A percentile compares a stretch with the other conserved stretches of the same genome.
Conservation (phyloP, 306 rosid genomes). For the Pterocarpus macrocarpus region DNA sequence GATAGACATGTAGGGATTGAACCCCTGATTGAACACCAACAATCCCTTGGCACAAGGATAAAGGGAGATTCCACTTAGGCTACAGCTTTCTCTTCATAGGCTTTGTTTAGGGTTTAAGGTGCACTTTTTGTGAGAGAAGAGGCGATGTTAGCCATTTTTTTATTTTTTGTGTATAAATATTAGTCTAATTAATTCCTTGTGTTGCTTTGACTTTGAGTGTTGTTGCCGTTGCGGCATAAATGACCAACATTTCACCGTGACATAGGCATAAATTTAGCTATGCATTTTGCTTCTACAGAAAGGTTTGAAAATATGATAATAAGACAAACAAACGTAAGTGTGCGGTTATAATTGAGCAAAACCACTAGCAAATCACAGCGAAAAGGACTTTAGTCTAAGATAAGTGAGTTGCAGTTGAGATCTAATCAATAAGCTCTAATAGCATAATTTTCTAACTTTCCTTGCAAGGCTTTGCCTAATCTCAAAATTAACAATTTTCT, state of each 20-base stretch:
- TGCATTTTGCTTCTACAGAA: not conserved
- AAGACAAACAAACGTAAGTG: not conserved
- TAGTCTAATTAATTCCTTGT: not conserved
- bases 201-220: not conserved
- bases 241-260: not conserved
- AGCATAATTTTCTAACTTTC: slow-evolving; percentile 48
- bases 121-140: not conserved
- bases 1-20: too few relatives aligned
- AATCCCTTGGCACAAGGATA: too few relatives aligned
- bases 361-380: not conserved
- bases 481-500: slow-evolving; percentile 23
- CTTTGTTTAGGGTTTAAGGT: not conserved
- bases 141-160: not conserved
- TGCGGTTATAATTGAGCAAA: not conserved
- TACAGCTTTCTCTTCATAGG: too few relatives aligned
- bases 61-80: too few relatives aligned
- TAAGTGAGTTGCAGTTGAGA: slow-evolving; percentile 54
- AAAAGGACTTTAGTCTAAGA: not conserved
- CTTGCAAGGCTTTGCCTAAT: slow-evolving; percentile 52
- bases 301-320: too few relatives aligned
- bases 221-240: not conserved
- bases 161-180: too few relatives aligned
- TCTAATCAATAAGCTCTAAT: slow-evolving; percentile 17
- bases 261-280: not conserved
- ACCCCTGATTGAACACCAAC: too few relatives aligned